These are phyloP conservation scores for Daldinia sp. DNA, from an alignment of 2,329 filamentous ascomycete genomes.

Conservation along the genomic window DNA sequence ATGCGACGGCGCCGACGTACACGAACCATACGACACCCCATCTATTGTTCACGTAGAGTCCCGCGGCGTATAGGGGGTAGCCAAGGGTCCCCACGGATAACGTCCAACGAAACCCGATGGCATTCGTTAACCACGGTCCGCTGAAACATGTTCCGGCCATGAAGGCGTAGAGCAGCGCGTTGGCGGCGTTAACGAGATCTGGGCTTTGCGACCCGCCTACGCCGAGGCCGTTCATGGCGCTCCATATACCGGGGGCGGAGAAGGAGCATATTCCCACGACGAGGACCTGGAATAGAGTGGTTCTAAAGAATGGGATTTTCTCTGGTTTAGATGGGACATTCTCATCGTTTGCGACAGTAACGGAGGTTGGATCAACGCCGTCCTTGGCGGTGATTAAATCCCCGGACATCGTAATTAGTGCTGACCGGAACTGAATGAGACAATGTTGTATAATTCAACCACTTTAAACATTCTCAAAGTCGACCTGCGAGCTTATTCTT, in stretches of 20 bases:
- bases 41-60: slow-evolving; percentile 56
- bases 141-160: slow-evolving; percentile 53
- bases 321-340: background rate
- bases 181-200: slow-evolving; percentile 59
- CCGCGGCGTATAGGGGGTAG: slow-evolving; percentile 54
- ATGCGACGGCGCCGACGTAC: slow-evolving; percentile 75
- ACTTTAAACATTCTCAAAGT: background rate
- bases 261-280: slow-evolving; percentile 66
- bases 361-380: slow-evolving; percentile 9
- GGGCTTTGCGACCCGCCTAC: slow-evolving; percentile 65
- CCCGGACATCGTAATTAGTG: slow-evolving; percentile 15
- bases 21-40: slow-evolving; percentile 73
- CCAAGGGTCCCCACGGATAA: slow-evolving; percentile 53
- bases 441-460: background rate
- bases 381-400: slow-evolving; percentile 15
- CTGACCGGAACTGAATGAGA: background rate
- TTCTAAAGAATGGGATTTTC: slow-evolving; percentile 35
- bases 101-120: slow-evolving; percentile 51
- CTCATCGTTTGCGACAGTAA: slow-evolving; percentile 15
- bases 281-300: slow-evolving; percentile 65
- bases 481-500: too few relatives aligned
- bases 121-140: slow-evolving; percentile 52
- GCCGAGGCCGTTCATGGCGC: slow-evolving; percentile 66
- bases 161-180: slow-evolving; percentile 54
- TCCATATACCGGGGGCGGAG: slow-evolving; percentile 65